Base-by-base conservation (phyloP, 2,329 filamentous ascomycete genomes). In the Sporothrix pallida region DNA sequence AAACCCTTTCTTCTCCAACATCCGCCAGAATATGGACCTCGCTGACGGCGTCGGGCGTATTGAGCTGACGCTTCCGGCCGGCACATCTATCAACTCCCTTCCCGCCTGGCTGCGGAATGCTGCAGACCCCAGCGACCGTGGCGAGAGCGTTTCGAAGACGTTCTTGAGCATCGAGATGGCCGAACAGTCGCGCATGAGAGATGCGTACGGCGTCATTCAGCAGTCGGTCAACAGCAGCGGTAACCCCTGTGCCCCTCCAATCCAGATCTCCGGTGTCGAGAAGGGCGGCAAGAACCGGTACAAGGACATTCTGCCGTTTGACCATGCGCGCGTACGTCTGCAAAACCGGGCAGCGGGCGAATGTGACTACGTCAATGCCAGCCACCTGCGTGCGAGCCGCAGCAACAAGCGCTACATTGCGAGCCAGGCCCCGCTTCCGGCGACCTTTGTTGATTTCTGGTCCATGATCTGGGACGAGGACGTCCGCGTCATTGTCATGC, bases 381-480 rank as follows among this genome's bases (percentile, higher is more conserved):
- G 93, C 80, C 90, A 97, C 77, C 85, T 98, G 75, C 91, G 92
- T 80, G 89, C 95, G 0, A 88, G 90, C 42, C 88, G 92, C 77
- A 97, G 93, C 76, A 91, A 97, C 81, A 98, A 97, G 84, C 89
- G 90, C 58, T 99, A 99, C 80, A 98, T 99, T 82, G 95, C 95
- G 68, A 95, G 94, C 13, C 96, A 99, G 81, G 96, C 94, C 0
- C 96, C 96, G 10, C 88, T 98, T 52, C 96, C 96, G 23, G 91
- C 93, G 69, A 99, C 96, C 0, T 98, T 83, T 7, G 26, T 37
- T 7, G 96, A 99, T 81, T 99, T 99, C 80, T 99, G 96, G 96
- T 95, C 94, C 75, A 92, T 98, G 12, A 87, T 98, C 44, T 99
- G 96, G 96, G 95, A 98, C 80, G 93, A 98, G 81, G 95, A 98